Evolutionary conservation across 768 basidiomycete species (phyloP), one percentile per base, ranked within the genome.

Genomic region (Trametes gibbosa): DNA sequence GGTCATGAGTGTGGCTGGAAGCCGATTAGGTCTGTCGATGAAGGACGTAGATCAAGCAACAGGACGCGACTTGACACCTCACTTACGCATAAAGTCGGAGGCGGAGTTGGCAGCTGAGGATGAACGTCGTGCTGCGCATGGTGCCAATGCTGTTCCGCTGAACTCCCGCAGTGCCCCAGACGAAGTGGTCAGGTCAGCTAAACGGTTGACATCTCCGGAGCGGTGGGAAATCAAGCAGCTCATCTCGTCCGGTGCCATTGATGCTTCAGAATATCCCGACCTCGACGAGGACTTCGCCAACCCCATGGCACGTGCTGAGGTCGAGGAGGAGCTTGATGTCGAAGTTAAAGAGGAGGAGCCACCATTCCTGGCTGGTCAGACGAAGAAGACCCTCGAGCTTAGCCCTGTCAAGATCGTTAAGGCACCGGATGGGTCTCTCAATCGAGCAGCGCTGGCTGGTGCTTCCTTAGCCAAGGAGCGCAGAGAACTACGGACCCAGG

Each of bases 191-290:
- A 84, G 86, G 32, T 91, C 89, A 2, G 92, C 94, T 0, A 95
- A 94, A 69, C 84, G 96, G 16, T 77, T 98, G 57, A 95, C 95
- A 1, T 95, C 92, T 7, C 97, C 97, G 1, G 97, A 99, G 73
- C 86, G 97, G 27, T 99, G 97, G 95, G 97, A 99, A 77, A 95
- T 99, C 74, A 98, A 98, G 73, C 97, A 98, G 71, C 84, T 99
- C 56, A 97, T 98, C 55, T 91, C 97, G 0, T 97, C 95, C 29
- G 97, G 97, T 42, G 91, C 87, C 16, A 83, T 98, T 54, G 86
- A 87, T 63, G 89, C 95, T 12, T 89, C 95, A 4, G 97, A 98
- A 71, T 96, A 95, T 67, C 95, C 94, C 2, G 92, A 96, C 29
- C 77, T 97, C 51, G 92, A 95, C 63, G 93, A 95, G 66, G 92